These are phyloP conservation scores for Sporothrix globosa DNA, from an alignment of 2,329 filamentous ascomycete species.

Conservation along the genomic window DNA sequence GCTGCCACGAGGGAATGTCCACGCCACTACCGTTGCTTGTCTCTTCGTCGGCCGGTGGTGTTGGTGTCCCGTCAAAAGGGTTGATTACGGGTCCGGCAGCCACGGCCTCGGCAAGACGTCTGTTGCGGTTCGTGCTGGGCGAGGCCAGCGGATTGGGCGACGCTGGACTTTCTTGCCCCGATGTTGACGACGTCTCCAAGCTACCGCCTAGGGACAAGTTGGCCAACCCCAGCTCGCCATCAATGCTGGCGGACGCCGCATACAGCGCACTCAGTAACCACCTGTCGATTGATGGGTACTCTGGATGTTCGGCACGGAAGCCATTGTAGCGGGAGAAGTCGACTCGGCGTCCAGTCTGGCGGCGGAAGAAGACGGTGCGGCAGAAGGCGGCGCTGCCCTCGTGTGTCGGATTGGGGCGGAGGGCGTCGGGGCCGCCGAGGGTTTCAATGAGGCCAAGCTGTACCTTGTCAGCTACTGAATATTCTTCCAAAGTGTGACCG, in stretches of 20 bases:
- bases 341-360: conserved; percentile 35
- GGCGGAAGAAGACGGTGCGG: conserved; percentile 38
- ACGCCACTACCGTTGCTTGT: neutral
- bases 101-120: conserved; percentile 33
- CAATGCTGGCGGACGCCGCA: conserved; percentile 38
- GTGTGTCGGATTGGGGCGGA: conserved; percentile 36
- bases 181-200: neutral
- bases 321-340: conserved; percentile 36
- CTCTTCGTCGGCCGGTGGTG: conserved; percentile 28
- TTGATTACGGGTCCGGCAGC: conserved; percentile 29
- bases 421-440: conserved; percentile 37
- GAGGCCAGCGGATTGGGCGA: neutral
- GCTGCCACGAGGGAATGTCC: conserved; percentile 49
- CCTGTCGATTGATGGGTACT: conserved; percentile 36
- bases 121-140: conserved; percentile 16
- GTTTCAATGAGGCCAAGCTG: conserved; percentile 38
- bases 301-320: conserved; percentile 32
- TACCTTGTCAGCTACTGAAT: neutral
- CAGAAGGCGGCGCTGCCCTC: conserved; percentile 36
- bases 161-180: neutral
- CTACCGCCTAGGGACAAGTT: neutral
- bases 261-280: conserved; percentile 36
- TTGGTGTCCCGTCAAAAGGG: conserved; percentile 34
- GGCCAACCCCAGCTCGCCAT: conserved; percentile 16
- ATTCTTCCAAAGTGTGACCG: too few species aligned